These are phyloP conservation scores for Pleurotus sapidus DNA, from an alignment of 768 basidiomycete genomes.

Conservation along the genomic window DNA sequence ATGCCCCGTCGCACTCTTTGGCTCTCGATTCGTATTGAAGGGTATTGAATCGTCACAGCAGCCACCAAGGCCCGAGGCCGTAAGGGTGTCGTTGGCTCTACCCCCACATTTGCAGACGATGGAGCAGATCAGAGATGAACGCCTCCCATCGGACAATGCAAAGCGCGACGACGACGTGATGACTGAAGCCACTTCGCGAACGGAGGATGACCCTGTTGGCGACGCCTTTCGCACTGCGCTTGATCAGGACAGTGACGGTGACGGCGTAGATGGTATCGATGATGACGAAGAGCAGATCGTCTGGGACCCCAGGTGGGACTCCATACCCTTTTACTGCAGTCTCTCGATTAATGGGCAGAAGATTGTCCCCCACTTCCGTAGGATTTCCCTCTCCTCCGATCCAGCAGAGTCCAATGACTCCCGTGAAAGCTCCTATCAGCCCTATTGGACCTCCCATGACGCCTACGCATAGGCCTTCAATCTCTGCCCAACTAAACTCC, in stretches of 20 bases:
- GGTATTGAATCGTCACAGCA: slow-evolving; percentile 20
- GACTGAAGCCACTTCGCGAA: slow-evolving; percentile 66
- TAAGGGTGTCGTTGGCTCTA: slow-evolving; percentile 4
- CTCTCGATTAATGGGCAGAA: not conserved
- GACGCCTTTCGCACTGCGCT: slow-evolving; percentile 53
- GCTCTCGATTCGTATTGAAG: slow-evolving; percentile 32
- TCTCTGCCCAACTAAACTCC: slow-evolving; percentile 14
- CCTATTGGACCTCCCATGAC: slow-evolving; percentile 25
- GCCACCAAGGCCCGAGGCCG: slow-evolving; percentile 1
- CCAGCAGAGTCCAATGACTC: slow-evolving; percentile 30
- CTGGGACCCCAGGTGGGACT: slow-evolving; percentile 59
- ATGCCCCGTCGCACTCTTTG: slow-evolving; percentile 35
- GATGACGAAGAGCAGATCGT: slow-evolving; percentile 77
- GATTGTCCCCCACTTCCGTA: slow-evolving; percentile 1
- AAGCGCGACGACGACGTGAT: slow-evolving; percentile 52
- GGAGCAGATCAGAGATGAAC: slow-evolving; percentile 22
- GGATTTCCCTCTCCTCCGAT: slow-evolving; percentile 28
- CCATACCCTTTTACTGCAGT: not conserved
- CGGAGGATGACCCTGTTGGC: slow-evolving; percentile 81
- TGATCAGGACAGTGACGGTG: slow-evolving; percentile 36
- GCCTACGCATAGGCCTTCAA: slow-evolving; percentile 22
- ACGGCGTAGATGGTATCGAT: slow-evolving; percentile 20
- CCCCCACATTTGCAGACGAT: slow-evolving; percentile 19
- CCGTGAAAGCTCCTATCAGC: slow-evolving; percentile 28
- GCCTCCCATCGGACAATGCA: slow-evolving; percentile 15